These are phyloP conservation scores for Pythium chondricola DNA, from an alignment of 352 stramenopile species.

Conservation along the genomic window DNA sequence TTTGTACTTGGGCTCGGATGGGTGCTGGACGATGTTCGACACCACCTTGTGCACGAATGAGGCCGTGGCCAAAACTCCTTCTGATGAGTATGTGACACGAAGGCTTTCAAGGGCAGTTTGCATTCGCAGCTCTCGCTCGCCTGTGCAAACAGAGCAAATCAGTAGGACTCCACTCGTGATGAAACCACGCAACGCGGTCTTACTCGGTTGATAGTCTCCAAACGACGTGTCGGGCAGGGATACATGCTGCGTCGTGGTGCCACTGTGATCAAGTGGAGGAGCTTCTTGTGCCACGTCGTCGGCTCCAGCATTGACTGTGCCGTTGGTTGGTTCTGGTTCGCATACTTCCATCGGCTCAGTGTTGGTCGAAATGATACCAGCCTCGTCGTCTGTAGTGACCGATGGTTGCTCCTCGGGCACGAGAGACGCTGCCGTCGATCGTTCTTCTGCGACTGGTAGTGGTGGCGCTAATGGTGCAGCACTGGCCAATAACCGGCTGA, in stretches of 20 bases:
- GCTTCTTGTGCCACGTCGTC: background rate
- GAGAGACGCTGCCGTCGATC: background rate
- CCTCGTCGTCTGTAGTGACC: background rate
- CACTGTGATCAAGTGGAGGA: background rate
- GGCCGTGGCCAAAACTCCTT: slow-evolving; percentile 28
- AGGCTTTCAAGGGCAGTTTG: slow-evolving; percentile 34
- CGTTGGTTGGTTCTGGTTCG: too few relatives aligned
- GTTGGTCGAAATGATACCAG: too few relatives aligned
- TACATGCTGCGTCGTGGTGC: background rate
- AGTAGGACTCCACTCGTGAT: too few relatives aligned
- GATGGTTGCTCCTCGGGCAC: background rate
- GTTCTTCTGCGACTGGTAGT: background rate
- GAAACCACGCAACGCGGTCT: too few relatives aligned
- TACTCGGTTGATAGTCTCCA: slow-evolving; percentile 39
- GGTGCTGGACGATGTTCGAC: slow-evolving; percentile 64
- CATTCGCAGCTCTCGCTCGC: slow-evolving; percentile 53
- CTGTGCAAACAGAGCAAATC: slow-evolving; percentile 15
- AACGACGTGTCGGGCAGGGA: slow-evolving; percentile 9
- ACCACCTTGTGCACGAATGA: slow-evolving; percentile 63
- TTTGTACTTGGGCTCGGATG: slow-evolving; percentile 48
- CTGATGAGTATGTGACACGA: slow-evolving; percentile 21
- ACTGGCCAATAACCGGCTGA: slow-evolving; percentile 30
- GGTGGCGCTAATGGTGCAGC: background rate
- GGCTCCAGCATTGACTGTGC: too few relatives aligned
- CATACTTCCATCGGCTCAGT: too few relatives aligned